A percentile compares a stretch with the other conserved stretches of the same genome.
Conservation (phyloP, 352 stramenopile genomes). For the Phytophthora niederhauseri region DNA sequence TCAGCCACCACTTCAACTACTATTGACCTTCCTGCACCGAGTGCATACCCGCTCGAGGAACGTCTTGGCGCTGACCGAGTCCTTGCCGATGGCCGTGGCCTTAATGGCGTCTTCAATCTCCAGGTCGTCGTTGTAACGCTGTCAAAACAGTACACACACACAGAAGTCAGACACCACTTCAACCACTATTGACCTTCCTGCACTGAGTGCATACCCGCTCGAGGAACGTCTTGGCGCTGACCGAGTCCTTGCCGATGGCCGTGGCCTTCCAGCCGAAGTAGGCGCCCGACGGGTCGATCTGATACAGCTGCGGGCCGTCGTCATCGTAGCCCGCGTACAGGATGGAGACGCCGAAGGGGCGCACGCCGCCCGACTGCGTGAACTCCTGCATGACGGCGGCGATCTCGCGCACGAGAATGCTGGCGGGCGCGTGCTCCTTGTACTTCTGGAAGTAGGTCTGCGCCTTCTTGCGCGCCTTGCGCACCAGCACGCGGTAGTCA, state of each 20-base stretch:
- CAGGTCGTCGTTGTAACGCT: constrained; percentile 97
- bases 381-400: constrained; percentile 99
- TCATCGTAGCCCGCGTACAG: constrained; percentile 98
- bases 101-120: constrained; percentile 99
- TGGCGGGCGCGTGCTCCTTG: constrained; percentile 94
- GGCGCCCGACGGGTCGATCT: constrained; percentile 97
- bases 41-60: constrained; percentile 98
- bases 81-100: constrained; percentile 98
- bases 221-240: constrained; percentile 99
- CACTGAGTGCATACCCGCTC: constrained; percentile 92
- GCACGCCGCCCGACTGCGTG: constrained; percentile 97
- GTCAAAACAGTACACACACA: constrained; percentile 5
- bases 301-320: constrained; percentile 97
- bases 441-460: constrained; percentile 97
- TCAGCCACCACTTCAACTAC: background rate
- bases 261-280: constrained; percentile 99
- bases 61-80: constrained; percentile 98
- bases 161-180: background rate
- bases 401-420: constrained; percentile 96
- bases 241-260: constrained; percentile 98
- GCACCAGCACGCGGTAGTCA: constrained; percentile 98
- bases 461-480: constrained; percentile 96
- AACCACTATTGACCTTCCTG: background rate
- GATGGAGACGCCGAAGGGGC: constrained; percentile 98
- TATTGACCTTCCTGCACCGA: background rate